Evolutionary conservation across 345 rosid species (phyloP).

Genomic region (Zanthoxylum bungeanum): DNA sequence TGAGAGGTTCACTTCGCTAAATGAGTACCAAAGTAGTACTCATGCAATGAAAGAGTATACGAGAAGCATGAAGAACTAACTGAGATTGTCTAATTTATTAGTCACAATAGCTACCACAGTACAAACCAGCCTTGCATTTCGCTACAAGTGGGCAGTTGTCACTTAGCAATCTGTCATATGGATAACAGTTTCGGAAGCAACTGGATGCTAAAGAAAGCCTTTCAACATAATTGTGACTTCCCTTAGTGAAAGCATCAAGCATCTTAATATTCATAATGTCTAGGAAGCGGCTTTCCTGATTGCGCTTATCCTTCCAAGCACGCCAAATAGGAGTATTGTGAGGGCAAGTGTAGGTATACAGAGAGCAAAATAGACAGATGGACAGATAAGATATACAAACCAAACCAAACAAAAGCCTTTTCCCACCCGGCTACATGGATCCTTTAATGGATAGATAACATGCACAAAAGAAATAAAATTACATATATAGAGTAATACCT

Average conservation of each 20-base stretch:
- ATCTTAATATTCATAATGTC: neutral
- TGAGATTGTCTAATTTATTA: neutral
- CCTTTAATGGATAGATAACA: too few relatives aligned
- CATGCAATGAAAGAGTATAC: neutral
- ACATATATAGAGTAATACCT: constrained; percentile 41
- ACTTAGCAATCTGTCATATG: neutral
- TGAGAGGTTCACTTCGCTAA: neutral
- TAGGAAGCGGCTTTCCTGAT: neutral
- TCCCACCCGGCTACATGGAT: too few relatives aligned
- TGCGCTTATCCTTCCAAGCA: neutral
- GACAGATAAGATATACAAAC: too few relatives aligned
- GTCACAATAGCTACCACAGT: neutral
- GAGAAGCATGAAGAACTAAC: neutral
- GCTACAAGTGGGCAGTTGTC: neutral
- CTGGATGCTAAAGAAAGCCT: neutral
- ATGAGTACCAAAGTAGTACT: neutral
- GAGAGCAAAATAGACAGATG: too few relatives aligned
- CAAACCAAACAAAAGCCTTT: too few relatives aligned
- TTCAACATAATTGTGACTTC: neutral
- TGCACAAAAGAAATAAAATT: neutral
- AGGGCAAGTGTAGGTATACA: too few relatives aligned
- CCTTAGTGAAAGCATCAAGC: neutral
- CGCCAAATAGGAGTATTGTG: neutral
- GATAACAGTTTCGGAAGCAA: neutral
- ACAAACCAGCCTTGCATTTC: neutral